Percentiles rank a stretch among this genome's conserved stretches.
Evolutionary conservation across 2,329 filamentous ascomycete genomes (phyloP).

Genomic region (Zymoseptoria crescenta): DNA sequence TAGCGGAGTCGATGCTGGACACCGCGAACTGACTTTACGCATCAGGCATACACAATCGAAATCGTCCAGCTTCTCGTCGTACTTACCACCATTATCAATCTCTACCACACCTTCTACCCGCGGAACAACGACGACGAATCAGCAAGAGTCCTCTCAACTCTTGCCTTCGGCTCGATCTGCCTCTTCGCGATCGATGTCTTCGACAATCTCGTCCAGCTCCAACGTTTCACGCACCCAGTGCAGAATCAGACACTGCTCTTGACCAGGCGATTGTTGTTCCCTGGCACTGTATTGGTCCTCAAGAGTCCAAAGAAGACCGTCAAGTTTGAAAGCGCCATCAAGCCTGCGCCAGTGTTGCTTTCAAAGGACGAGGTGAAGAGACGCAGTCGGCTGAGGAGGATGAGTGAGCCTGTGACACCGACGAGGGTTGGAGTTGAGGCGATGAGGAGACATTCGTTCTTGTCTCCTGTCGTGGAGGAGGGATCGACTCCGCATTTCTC

Average conservation of each 20-base stretch:
- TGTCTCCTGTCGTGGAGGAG: neutral
- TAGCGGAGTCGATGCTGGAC: neutral
- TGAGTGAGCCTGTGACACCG: neutral
- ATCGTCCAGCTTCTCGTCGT: conserved; percentile 4
- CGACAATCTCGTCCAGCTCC: conserved; percentile 10
- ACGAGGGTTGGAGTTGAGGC: neutral
- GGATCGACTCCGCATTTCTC: neutral
- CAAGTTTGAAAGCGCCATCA: neutral
- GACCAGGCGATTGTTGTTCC: conserved; percentile 7
- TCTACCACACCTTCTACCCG: neutral
- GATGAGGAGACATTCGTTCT: neutral
- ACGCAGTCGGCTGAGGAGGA: neutral
- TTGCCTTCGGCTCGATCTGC: neutral
- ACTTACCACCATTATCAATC: neutral
- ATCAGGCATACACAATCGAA: conserved; percentile 9
- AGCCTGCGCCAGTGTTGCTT: neutral
- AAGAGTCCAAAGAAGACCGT: neutral
- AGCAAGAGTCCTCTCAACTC: neutral
- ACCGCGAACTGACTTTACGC: neutral
- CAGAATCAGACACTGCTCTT: conserved; percentile 10
- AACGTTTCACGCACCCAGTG: conserved; percentile 7
- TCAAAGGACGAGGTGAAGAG: neutral
- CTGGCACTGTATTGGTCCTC: neutral
- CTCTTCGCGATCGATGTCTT: conserved; percentile 7
- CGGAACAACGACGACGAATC: neutral